These are phyloP conservation scores for Solanum chacoense DNA, from an alignment of 305 asterid genomes.

Conservation along the genomic window DNA sequence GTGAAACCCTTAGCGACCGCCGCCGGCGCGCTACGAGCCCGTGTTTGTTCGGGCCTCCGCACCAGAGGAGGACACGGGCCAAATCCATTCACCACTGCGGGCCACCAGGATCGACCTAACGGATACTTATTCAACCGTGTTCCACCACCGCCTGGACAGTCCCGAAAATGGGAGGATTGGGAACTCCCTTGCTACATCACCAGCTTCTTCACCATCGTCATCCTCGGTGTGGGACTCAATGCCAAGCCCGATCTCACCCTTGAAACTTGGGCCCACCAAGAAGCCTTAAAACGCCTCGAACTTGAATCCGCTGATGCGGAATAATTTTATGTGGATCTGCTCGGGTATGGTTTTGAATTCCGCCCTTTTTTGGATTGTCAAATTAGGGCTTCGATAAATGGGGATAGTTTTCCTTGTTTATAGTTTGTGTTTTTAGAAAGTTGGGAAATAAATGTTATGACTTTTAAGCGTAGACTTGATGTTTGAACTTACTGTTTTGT, in stretches of 20 bases:
- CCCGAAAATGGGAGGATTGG: slow-evolving; percentile 86
- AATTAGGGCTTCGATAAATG: slow-evolving; percentile 7
- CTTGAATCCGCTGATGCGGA: slow-evolving; percentile 38
- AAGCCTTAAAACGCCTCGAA: slow-evolving; percentile 72
- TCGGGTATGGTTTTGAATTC: slow-evolving; percentile 9
- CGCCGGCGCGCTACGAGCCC: slow-evolving; percentile 48
- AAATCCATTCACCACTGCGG: slow-evolving; percentile 56
- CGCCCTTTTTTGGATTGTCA: background rate
- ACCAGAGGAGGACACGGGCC: slow-evolving; percentile 55
- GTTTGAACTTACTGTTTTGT: background rate
- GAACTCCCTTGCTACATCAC: slow-evolving; percentile 83
- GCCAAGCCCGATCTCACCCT: slow-evolving; percentile 85
- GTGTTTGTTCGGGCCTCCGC: slow-evolving; percentile 42
- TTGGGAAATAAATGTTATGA: background rate
- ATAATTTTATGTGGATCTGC: slow-evolving; percentile 1
- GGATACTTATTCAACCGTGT: slow-evolving; percentile 57
- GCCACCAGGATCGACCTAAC: slow-evolving; percentile 73
- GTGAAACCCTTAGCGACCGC: slow-evolving; percentile 50
- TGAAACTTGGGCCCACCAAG: slow-evolving; percentile 81
- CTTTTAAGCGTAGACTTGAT: background rate
- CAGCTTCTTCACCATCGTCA: slow-evolving; percentile 62
- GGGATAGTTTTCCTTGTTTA: background rate
- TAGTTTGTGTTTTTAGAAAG: background rate
- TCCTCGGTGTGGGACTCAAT: slow-evolving; percentile 78
- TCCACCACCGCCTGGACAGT: slow-evolving; percentile 53